A percentile compares a stretch with the other conserved stretches of the same genome.
phyloP scores from a whole-genome alignment of 106 monocot species.

The Narthecium ossifragum region DNA sequence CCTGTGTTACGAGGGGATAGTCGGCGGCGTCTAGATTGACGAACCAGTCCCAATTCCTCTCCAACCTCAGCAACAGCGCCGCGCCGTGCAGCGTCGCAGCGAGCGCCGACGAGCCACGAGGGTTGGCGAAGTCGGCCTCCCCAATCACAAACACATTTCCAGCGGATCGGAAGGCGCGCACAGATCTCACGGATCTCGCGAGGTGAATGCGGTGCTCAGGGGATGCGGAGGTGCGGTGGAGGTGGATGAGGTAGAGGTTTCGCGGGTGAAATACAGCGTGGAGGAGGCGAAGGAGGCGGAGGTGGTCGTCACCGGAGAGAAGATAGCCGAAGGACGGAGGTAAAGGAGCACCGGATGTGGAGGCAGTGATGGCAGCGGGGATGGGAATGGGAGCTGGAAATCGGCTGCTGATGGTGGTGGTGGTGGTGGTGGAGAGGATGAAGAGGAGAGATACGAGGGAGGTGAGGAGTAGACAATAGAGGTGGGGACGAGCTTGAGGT shows the following conservation, averaged over 20 bases:
- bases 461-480: constrained; percentile 15
- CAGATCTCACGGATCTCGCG: constrained; percentile 17
- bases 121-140: constrained; percentile 41
- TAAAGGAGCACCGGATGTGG: background rate
- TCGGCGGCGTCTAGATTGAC: constrained; percentile 59
- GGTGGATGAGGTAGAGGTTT: constrained; percentile 67
- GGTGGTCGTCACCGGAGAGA: constrained; percentile 38
- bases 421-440: constrained; percentile 4
- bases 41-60: constrained; percentile 55
- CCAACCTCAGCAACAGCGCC: constrained; percentile 41
- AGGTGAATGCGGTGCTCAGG: constrained; percentile 31
- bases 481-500: constrained; percentile 13
- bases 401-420: too few species aligned
- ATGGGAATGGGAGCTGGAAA: too few species aligned
- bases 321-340: constrained; percentile 58
- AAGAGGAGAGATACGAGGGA: constrained; percentile 16
- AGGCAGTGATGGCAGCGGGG: constrained; percentile 10
- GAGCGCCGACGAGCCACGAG: constrained; percentile 49
- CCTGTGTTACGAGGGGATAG: constrained; percentile 84
- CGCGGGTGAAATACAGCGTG: constrained; percentile 52
- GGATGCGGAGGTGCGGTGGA: constrained; percentile 38
- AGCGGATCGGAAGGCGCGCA: constrained; percentile 20
- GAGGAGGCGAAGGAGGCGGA: constrained; percentile 63
- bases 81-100: constrained; percentile 63
- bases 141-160: constrained; percentile 59